Conservation (phyloP, 306 rosid genomes). For the Purshia tridentata region DNA sequence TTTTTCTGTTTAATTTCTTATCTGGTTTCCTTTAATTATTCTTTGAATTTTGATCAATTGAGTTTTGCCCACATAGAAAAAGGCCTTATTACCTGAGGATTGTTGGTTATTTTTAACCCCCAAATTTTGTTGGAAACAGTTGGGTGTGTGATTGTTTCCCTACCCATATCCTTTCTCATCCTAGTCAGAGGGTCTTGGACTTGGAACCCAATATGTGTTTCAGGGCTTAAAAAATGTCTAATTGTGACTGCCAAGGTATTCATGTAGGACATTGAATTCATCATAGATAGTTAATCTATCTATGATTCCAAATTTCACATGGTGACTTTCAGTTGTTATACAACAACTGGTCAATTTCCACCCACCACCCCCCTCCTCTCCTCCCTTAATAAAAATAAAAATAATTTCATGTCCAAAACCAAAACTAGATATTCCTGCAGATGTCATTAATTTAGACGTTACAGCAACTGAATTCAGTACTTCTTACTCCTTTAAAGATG, state of each 20-base stretch:
- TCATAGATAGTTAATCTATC: neutral
- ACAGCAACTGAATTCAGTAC: no score
- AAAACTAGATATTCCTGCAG: no score
- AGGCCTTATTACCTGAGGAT: neutral
- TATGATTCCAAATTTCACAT: neutral
- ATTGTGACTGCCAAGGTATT: no score
- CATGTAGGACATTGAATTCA: neutral
- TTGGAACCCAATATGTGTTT: no score
- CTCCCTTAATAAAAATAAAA: no score
- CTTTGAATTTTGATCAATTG: neutral
- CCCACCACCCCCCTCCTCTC: no score
- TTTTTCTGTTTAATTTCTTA: neutral
- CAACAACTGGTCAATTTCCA: no score
- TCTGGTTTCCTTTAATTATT: neutral
- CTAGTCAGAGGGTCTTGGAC: no score
- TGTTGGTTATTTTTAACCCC: neutral
- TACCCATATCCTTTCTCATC: no score
- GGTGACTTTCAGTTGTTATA: neutral
- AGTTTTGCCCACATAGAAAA: neutral
- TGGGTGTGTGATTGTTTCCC: neutral
- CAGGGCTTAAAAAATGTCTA: no score
- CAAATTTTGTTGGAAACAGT: neutral
- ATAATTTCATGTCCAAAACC: no score
- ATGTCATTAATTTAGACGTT: no score
- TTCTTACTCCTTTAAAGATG: neutral